Base-by-base conservation (phyloP, 2,329 filamentous ascomycete genomes). In the Trichoderma lentiforme region DNA sequence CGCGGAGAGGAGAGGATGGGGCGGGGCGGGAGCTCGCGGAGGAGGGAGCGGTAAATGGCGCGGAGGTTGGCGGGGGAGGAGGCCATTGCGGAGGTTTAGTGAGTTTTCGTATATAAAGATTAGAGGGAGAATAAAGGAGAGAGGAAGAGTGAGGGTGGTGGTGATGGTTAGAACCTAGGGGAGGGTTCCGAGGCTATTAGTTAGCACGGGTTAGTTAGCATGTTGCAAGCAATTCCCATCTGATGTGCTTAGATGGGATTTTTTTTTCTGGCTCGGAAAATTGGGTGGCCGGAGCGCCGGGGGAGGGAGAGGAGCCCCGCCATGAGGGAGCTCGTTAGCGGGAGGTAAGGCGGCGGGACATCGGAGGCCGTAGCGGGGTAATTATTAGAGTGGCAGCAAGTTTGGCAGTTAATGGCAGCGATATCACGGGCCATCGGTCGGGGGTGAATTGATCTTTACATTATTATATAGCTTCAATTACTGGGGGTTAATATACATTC, bases 21-120 rank as follows among this genome's bases (percentile, higher is more conserved):
- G 6, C 91, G 91, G 8, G 92, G 88, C 2, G 95, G 95, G 9
- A 98, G 90, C 84, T 98, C 94, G 81, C 95, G 94, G 71, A 98
- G 90, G 79, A 98, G 86, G 56, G 91, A 88, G 78, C 95, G 93
- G 87, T 98, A 98, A 79, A 97, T 87, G 43, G 93, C 90, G 78
- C 93, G 93, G 56, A 93, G 80, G 51, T 85, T 84, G 53, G 87
- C 80, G 74, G 86, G 81, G 11, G 80, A 81, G 36, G 83, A 77
- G 76, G 80, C 72, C 79, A 82, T 82, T 61, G 30, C n/a, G 28
- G 18, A 21, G 8, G 21, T 3, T n/a, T 26, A 8, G 43, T 9
- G 32, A 39, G 36, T 1, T 18, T 26, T 11, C 26, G 28, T 56
- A 21, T 15, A 56, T 18, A 32, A 36, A 11, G 43, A 11, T 21